Percentiles rank a stretch among this genome's conserved stretches.
Evolutionary conservation across 176 grass and related monocot genomes (phyloP).

Genomic region (Areca catechu): DNA sequence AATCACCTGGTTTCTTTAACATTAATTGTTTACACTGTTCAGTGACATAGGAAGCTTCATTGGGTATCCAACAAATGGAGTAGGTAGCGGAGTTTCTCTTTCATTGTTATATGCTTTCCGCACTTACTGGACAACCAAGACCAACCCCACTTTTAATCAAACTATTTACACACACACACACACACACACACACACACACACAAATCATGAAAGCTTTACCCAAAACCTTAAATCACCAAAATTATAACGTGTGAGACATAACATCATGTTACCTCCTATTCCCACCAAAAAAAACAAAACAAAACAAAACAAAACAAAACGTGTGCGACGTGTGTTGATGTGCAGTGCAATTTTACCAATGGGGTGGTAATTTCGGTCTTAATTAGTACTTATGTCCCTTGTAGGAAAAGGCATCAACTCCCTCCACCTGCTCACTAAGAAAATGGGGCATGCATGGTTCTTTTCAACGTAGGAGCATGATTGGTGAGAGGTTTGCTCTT

Average conservation of each 20-base stretch:
- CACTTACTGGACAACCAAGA: constrained; percentile 25
- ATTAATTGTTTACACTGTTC: too few relatives aligned
- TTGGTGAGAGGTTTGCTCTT: constrained; percentile 28
- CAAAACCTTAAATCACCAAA: too few relatives aligned
- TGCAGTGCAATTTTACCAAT: too few relatives aligned
- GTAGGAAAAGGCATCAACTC: constrained; percentile 49
- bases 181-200: too few relatives aligned
- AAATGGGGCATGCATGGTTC: constrained; percentile 29
- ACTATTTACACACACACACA: constrained; percentile 25
- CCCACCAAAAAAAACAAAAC: too few relatives aligned
- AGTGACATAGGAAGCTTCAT: constrained; percentile 45
- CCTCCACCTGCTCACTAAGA: constrained; percentile 57
- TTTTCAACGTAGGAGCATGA: not conserved
- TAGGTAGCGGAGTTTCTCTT: constrained; percentile 29
- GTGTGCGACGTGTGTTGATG: too few relatives aligned
- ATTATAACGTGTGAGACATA: too few relatives aligned
- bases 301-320: too few relatives aligned
- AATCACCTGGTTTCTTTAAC: too few relatives aligned
- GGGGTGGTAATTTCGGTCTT: not conserved
- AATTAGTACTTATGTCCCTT: too few relatives aligned
- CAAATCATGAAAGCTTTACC: not conserved
- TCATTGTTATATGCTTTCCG: constrained; percentile 30
- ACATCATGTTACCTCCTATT: too few relatives aligned
- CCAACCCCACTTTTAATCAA: constrained; percentile 37
- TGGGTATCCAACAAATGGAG: constrained; percentile 30